Evolutionary conservation across 371 early-diverging fungal species (phyloP).

Genomic region (Capillidium rhysosporum): DNA sequence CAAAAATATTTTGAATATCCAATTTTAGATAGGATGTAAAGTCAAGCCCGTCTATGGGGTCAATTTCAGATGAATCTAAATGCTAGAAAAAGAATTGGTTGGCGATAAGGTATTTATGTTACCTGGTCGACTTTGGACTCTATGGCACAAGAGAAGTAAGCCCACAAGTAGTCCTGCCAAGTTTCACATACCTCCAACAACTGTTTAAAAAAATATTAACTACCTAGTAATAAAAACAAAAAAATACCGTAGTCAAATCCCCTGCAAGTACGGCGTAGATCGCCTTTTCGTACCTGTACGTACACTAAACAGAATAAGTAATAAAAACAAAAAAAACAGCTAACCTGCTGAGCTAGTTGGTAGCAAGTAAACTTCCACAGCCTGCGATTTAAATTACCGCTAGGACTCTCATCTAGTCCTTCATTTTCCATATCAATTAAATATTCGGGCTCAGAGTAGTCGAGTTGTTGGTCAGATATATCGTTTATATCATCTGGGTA

Average conservation of each 20-base stretch:
- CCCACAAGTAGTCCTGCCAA: conserved; percentile 12
- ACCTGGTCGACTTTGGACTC: conserved; percentile 8
- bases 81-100: not conserved
- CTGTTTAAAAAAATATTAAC: conserved; percentile 2
- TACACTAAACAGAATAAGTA: not conserved
- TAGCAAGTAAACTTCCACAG: conserved; percentile 8
- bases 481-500: not conserved
- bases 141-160: conserved; percentile 7
- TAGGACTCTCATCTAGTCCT: not conserved
- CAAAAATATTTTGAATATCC: not conserved
- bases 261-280: conserved; percentile 8
- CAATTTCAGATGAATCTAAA: not conserved
- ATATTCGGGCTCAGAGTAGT: not conserved
- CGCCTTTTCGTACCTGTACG: conserved; percentile 7
- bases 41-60: not conserved
- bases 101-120: not conserved
- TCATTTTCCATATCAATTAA: not conserved
- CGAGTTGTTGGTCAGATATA: no score
- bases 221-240: not conserved
- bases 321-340: not conserved
- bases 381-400: conserved; percentile 6
- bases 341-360: conserved; percentile 4
- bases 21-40: not conserved
- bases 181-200: conserved; percentile 5
- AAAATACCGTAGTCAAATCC: conserved; percentile 7